phyloP scores from a whole-genome alignment of 2,329 filamentous ascomycete species.

The Botrytis cinerea region DNA sequence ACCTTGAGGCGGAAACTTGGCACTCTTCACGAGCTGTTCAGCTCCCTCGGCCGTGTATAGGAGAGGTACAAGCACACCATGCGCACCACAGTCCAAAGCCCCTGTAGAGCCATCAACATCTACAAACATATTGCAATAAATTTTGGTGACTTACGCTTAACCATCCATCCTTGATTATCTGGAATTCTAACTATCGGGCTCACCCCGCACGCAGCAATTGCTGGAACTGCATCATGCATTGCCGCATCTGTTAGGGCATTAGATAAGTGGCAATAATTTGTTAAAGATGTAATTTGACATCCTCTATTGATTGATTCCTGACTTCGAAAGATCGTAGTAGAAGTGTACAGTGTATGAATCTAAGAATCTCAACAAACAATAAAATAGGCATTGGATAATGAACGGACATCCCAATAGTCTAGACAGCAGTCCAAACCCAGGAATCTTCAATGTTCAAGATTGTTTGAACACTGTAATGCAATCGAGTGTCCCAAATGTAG shows the following conservation, averaged over 20 bases:
- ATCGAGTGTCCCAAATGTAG: neutral
- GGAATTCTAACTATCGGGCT: slow-evolving; percentile 60
- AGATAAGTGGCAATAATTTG: neutral
- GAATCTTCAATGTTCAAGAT: neutral
- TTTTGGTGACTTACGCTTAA: slow-evolving; percentile 49
- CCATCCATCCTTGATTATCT: slow-evolving; percentile 57
- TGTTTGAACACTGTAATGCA: neutral
- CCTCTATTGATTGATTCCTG: neutral
- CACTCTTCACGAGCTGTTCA: slow-evolving; percentile 50
- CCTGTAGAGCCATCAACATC: slow-evolving; percentile 42
- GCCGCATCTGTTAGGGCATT: slow-evolving; percentile 47
- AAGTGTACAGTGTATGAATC: neutral
- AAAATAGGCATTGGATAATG: neutral
- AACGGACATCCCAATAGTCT: neutral
- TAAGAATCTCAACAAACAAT: neutral
- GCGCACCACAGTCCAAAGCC: slow-evolving; percentile 59
- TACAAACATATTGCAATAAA: slow-evolving; percentile 37
- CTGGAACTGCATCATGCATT: slow-evolving; percentile 60
- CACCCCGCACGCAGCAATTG: slow-evolving; percentile 56
- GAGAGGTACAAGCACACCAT: slow-evolving; percentile 58
- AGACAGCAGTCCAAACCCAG: neutral
- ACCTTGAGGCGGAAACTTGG: slow-evolving; percentile 59
- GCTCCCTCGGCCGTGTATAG: slow-evolving; percentile 57
- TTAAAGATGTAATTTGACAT: neutral
- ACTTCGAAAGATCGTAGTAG: neutral